Percentiles rank a stretch among this genome's conserved stretches.
These are phyloP conservation scores for Selaginella tamariscina DNA, from an alignment of 75 land plant species.

Conservation along the genomic window DNA sequence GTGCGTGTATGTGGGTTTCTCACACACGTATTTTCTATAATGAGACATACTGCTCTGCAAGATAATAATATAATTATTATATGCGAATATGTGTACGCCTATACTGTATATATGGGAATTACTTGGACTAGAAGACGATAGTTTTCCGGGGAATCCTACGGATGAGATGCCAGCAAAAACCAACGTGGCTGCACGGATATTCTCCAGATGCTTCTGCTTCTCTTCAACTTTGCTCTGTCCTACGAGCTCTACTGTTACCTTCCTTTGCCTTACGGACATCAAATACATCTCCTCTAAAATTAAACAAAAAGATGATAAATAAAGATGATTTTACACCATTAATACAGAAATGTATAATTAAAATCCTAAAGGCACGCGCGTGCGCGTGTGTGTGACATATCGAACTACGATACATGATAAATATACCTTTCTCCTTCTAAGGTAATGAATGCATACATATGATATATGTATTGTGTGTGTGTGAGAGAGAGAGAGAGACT, in stretches of 20 bases:
- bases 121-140: constrained; percentile 48
- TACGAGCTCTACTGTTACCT: constrained; percentile 60
- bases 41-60: no score
- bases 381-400: no score
- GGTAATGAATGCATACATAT: no score
- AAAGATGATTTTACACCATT: constrained; percentile 1
- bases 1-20: no score
- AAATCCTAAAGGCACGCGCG: no score
- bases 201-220: constrained; percentile 56
- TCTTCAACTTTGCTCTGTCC: constrained; percentile 70
- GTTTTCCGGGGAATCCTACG: constrained; percentile 33
- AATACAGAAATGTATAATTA: no score
- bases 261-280: constrained; percentile 48
- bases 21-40: no score
- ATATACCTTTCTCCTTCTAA: no score
- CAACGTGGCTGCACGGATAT: constrained; percentile 41
- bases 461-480: no score
- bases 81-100: not conserved
- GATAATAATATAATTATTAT: not conserved
- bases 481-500: no score
- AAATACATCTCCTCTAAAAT: constrained; percentile 91
- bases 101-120: constrained; percentile 17
- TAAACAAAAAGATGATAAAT: not conserved
- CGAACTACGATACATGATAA: no score
- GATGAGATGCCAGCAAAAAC: constrained; percentile 59